Evolutionary conservation across 2,329 filamentous ascomycete genomes (phyloP), one percentile per base, ranked within the genome.

Genomic region (Epichloe brachyelytri): DNA sequence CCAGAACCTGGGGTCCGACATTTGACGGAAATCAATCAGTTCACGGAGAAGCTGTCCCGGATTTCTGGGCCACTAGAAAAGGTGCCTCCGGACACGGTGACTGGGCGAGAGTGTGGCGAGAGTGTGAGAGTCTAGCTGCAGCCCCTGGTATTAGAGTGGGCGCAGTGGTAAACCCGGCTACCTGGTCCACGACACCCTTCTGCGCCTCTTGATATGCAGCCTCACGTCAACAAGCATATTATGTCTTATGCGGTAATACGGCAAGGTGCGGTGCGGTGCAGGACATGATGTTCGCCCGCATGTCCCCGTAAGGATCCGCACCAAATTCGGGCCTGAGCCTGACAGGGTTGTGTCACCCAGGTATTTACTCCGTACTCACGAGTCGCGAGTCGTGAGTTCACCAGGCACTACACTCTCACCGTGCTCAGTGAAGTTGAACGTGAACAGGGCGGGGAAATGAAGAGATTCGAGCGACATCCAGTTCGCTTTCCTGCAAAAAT

Each of bases 11-110:
- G 34, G 3, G 48, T 10, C 51, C 48, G 51, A 53, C 12, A 50
- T 48, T 50, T 51, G 38, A 48, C 51, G 51, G 48, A n/a, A 50
- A 43, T 19, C 39, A 33, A 50, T 53, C 51, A 40, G 36, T n/a
- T 3, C 43, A 30, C 30, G 6, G 39, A n/a, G 39, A 47, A 50
- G 43, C 43, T 43, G 47, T 50, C 48, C 51, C 43, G 43, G 15
- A 33, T 43, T 43, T 53, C 51, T 50, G 47, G 47, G n/a, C 14
- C n/a, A 15, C 33, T 48, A n/a, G 40, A 48, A 8, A 39, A 48
- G 40, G 33, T 19, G 12, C 20, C n/a, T 38, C 45, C 26, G 38
- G 34, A 17, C 5, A 22, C 33, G 26, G 38, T 44, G 44, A 51
- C 47, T 51, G 49, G 49, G 5, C 45, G 7, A n/a, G 7, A 38